phyloP scores from a whole-genome alignment of 140 eudicot genomes.

The Oenanthe javanica region DNA sequence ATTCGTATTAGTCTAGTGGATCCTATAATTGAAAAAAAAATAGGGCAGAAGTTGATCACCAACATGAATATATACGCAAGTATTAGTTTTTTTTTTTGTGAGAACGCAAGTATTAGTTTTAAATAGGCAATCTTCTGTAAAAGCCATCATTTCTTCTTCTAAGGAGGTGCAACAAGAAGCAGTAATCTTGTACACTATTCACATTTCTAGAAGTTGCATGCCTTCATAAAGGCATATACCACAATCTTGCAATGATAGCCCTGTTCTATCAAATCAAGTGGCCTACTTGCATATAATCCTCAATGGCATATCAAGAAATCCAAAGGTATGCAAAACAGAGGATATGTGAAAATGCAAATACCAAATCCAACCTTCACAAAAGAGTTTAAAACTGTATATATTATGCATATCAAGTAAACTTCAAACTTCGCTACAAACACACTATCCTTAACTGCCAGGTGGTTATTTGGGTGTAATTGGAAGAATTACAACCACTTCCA shows the following conservation, averaged over 20 bases:
- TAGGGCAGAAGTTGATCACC: background rate
- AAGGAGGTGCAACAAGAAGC: background rate
- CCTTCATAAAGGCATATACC: background rate
- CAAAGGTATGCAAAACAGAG: background rate
- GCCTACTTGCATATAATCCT: background rate
- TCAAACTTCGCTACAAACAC: background rate
- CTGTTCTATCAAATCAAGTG: background rate
- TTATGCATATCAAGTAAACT: background rate
- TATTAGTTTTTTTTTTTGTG: too few relatives aligned
- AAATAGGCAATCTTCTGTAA: background rate
- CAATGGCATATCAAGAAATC: background rate
- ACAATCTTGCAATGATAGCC: background rate
- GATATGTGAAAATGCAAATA: conserved; percentile 1
- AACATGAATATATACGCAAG: too few relatives aligned
- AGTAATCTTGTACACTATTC: background rate
- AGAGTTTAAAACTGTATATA: background rate
- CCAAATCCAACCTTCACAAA: background rate
- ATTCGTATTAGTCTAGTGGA: background rate
- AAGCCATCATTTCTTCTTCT: background rate
- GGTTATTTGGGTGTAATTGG: background rate
- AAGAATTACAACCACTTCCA: conserved; percentile 12
- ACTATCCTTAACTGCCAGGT: background rate
- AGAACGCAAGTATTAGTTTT: too few relatives aligned
- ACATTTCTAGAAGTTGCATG: background rate
- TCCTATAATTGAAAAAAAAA: background rate